A percentile compares a stretch with the other conserved stretches of the same genome.
These are phyloP conservation scores for Alternaria solani DNA, from an alignment of 2,329 filamentous ascomycete species.

Conservation along the genomic window DNA sequence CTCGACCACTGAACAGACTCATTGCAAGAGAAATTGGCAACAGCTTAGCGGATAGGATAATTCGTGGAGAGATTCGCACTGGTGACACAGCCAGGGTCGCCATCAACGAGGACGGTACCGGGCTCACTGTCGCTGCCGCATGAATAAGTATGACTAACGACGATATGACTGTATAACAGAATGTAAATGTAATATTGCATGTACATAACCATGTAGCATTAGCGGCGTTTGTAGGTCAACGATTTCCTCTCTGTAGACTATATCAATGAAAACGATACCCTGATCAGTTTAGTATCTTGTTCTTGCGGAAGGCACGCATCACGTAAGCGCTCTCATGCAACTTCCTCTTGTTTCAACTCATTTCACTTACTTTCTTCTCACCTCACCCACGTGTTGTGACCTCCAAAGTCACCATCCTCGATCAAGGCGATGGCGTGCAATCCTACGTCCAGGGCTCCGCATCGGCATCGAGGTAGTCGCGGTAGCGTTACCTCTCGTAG, in stretches of 20 bases:
- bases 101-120: slow-evolving; percentile 63
- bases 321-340: slow-evolving; percentile 11
- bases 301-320: slow-evolving; percentile 26
- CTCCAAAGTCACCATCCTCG: neutral
- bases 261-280: slow-evolving; percentile 14
- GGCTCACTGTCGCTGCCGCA: slow-evolving; percentile 34
- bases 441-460: slow-evolving; percentile 7
- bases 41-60: slow-evolving; percentile 88
- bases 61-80: slow-evolving; percentile 78
- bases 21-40: slow-evolving; percentile 93
- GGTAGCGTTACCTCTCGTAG: slow-evolving; percentile 18
- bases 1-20: slow-evolving; percentile 86
- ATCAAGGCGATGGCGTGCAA: slow-evolving; percentile 23
- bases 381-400: neutral
- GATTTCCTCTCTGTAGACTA: slow-evolving; percentile 14
- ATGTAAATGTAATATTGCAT: slow-evolving; percentile 8
- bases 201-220: slow-evolving; percentile 24
- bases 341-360: slow-evolving; percentile 23
- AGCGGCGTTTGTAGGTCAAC: slow-evolving; percentile 18
- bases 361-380: neutral
- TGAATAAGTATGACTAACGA: slow-evolving; percentile 27
- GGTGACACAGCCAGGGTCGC: slow-evolving; percentile 77
- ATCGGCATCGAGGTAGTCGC: slow-evolving; percentile 20
- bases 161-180: slow-evolving; percentile 33
- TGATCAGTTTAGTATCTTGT: slow-evolving; percentile 5